Evolutionary conservation across 371 early-diverging fungal genomes (phyloP), one percentile per base, ranked within the genome.

Genomic region (Apophysomyces trapeziformis): DNA sequence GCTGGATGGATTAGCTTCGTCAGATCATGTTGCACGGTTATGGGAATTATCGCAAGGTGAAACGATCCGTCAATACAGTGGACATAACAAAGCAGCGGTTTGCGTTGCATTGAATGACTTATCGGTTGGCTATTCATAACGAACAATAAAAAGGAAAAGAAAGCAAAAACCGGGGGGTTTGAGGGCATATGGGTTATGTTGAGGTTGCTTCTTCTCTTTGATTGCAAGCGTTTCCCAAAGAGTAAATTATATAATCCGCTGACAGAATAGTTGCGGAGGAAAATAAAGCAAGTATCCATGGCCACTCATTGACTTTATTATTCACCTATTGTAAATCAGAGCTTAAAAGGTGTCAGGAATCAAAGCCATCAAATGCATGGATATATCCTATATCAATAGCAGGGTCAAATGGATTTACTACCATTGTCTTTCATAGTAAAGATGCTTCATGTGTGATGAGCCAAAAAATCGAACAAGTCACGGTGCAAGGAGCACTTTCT

Each of bases 11-110:
- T 41, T 62, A 86, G 94, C 92, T 5, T 94, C 95, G 0, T 93
- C 94, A 16, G 96, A 96, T 74, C 93, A 95, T 72, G 86, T 90
- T 1, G 93, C 96, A 14, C 75, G 94, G 35, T 70, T 96, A 38
- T 96, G 96, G 95, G 95, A 96, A 64, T 71, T 95, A 26, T 73
- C 85, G 11, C 83, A 89, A 7, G 93, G 92, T n/a, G 93, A 94
- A 44, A 90, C 92, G 0, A 92, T 95, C 63, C 86, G 94, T 38
- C 91, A 94, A 64, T 96, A 95, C 76, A 92, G 89, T 70, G 96
- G 95, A 2, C 96, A 96, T 66, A 90, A 93, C 74, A 95, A 95
- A 69, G 93, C 95, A 1, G 92, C 93, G 18, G 92, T 93, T n/a
- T 93, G 93, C 78, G 92, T 95, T 36, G 95, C 96, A 14, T 73